These are phyloP conservation scores for Flaveria ramosissima DNA, from an alignment of 129 eudicot genomes.

Conservation along the genomic window DNA sequence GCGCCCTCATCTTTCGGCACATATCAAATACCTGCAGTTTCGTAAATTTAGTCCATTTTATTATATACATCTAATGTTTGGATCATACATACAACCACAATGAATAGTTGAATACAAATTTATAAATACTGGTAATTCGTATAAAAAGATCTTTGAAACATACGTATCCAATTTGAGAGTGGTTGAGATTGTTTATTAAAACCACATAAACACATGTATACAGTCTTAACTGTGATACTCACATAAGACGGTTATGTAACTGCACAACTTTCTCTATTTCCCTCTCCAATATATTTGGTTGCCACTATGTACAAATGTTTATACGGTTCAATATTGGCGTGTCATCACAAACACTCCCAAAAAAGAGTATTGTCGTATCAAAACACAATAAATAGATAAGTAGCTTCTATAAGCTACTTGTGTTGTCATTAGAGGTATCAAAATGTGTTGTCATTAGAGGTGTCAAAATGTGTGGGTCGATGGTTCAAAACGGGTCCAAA, in stretches of 20 bases:
- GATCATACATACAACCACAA: background rate
- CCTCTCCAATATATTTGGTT: too few species aligned
- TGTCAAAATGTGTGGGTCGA: background rate
- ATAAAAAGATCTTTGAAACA: background rate
- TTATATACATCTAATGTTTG: background rate
- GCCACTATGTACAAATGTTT: background rate
- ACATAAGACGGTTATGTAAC: background rate
- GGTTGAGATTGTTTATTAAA: background rate
- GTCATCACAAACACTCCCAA: background rate
- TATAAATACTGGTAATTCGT: background rate
- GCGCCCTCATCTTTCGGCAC: conserved; percentile 79
- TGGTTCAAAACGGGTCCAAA: background rate
- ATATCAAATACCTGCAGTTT: conserved; percentile 82
- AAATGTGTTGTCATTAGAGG: background rate
- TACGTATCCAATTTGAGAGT: background rate
- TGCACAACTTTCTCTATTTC: background rate
- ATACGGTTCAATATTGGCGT: background rate
- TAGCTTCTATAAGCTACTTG: background rate
- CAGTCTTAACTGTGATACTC: too few species aligned
- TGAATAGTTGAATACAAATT: background rate
- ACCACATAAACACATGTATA: too few species aligned
- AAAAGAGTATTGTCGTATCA: background rate
- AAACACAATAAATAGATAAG: background rate
- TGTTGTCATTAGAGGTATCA: background rate
- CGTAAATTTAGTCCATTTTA: background rate